These are phyloP conservation scores for Talaromyces stipitatus DNA, from an alignment of 495 filamentous ascomycete genomes.

Conservation along the genomic window DNA sequence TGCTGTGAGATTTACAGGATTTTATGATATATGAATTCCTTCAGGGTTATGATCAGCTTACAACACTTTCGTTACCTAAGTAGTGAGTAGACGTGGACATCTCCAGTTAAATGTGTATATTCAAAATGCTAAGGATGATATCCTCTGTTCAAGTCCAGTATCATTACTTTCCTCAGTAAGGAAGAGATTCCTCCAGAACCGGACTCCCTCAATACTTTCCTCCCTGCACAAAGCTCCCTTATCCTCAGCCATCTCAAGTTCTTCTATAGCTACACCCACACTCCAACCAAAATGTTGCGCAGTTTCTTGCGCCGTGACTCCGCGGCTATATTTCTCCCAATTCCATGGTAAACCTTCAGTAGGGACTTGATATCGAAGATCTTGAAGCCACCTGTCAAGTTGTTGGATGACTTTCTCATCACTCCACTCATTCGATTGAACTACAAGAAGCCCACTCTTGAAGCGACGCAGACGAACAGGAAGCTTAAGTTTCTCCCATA, in stretches of 20 bases:
- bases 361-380: constrained; percentile 58
- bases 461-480: constrained; percentile 83
- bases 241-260: constrained; percentile 95
- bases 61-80: neutral
- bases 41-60: neutral
- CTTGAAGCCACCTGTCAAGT: constrained; percentile 67
- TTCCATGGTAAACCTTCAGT: constrained; percentile 63
- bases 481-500: constrained; percentile 84
- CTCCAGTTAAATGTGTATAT: neutral
- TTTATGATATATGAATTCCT: no score
- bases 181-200: constrained; percentile 66
- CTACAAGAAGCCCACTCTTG: constrained; percentile 85
- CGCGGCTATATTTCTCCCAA: constrained; percentile 67
- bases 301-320: constrained; percentile 82
- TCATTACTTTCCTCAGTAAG: neutral
- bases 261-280: constrained; percentile 92
- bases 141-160: constrained; percentile 1
- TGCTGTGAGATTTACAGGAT: no score
- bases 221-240: constrained; percentile 76
- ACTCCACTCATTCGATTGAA: constrained; percentile 79
- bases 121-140: neutral
- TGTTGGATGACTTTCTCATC: constrained; percentile 82
- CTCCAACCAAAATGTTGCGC: constrained; percentile 96
- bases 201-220: constrained; percentile 72
- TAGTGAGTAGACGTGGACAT: neutral